Base-by-base conservation (phyloP, 352 stramenopile species). In the Elongisporangium senticosum region DNA sequence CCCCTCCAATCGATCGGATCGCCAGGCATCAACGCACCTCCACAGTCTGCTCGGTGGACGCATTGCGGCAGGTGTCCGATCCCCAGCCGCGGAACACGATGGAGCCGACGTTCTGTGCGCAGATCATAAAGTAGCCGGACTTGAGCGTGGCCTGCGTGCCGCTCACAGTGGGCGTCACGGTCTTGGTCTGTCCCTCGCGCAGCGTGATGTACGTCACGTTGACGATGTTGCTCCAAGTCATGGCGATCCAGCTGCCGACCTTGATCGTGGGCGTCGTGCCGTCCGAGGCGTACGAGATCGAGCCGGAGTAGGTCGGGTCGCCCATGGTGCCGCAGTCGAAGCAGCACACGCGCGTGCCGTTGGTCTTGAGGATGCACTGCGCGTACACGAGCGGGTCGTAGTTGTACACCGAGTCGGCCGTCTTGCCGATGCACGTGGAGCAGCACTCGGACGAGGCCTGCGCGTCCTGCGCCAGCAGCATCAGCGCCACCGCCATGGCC, bases 151-250 rank as follows among this genome's bases (percentile, higher is more conserved):
- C 81, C 6, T 56, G 20, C n/a, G 68, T 60, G 62, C 74, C 69
- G 15, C 64, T 68, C 3, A 84, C 49, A 15, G 67, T 77, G 1
- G 74, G 72, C 14, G 77, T 87, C n/a, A 69, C 61, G 0, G 69
- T 85, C 67, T 89, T 88, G 68, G 85, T 87, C 65, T 90, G 81
- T 14, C 76, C 76, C 14, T 60, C 56, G 33, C 81, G 80, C 58
- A 89, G 67, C 40, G 69, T 63, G 26, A 86, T 61, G 66, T 79
- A 90, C 19, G 81, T 90, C n/a, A 90, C 81, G 58, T 86, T 83
- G 33, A 50, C 52, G 21, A 79, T 59, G 26, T 61, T 58, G 48
- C 56, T 61, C 74, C 76, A 90, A 7, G 75, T 65, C 22, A 90
- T 74, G 23, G 71, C 72, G 53, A 90, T 64, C 58, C 69, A 86